Evolutionary conservation across 768 basidiomycete species (phyloP), one percentile per base, ranked within the genome.

Genomic region (Trametes elegans): DNA sequence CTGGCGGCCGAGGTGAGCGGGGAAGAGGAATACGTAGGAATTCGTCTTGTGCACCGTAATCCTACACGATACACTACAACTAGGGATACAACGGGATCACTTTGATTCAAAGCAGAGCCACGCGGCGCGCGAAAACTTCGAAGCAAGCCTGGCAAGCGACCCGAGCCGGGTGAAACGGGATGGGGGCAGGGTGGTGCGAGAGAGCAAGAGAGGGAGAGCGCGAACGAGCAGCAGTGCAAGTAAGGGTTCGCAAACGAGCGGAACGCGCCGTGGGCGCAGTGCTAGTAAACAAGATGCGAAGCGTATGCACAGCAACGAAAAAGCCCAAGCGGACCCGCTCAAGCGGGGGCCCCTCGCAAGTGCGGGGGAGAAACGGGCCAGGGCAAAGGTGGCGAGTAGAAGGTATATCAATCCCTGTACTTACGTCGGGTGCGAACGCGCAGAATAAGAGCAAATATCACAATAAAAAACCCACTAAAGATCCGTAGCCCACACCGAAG

Each of bases 1-100:
- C n/a, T n/a, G n/a, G n/a, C n/a, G n/a, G n/a, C n/a, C n/a, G n/a
- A n/a, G n/a, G n/a, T n/a, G n/a, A n/a, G n/a, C n/a, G 13, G 18
- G 21, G 11, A n/a, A 45, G 28, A 18, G 28, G 16, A n/a, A 31
- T 27, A 36, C 31, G 57, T 53, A 49, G 46, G 47, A 49, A 32
- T 43, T 52, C 32, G 32, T 53, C 51, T 3, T 36, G 26, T 9
- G 44, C 43, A 36, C 32, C 41, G 43, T 49, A 53, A 47, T 53
- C 51, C 41, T 58, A 53, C 57, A 53, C 23, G 26, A 29, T 58
- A 48, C 47, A 54, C 34, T 59, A 59, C 57, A 59, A 38, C 57
- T 59, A 59, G 35, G 52, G 57, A 59, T 59, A 59, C 57, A 58
- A 52, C 38, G 44, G 49, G 46, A 51, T 34, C 56, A 52, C 56